phyloP scores from a whole-genome alignment of 1,139 yeast genomes.

The Hyphopichia fennica region DNA sequence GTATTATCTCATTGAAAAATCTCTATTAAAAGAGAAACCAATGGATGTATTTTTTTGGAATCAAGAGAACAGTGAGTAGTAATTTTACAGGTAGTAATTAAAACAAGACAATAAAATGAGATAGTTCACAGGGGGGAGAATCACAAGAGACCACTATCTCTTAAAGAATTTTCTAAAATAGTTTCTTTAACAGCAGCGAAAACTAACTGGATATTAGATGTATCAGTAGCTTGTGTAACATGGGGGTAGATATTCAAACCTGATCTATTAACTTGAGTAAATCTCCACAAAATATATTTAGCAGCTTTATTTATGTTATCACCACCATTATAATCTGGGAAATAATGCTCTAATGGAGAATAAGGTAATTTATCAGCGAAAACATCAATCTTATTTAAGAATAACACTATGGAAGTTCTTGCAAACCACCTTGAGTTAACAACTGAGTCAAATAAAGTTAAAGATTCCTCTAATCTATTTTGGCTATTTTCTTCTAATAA shows the following conservation, averaged over 20 bases:
- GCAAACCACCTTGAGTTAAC: slow-evolving; percentile 95
- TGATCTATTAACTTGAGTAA: slow-evolving; percentile 80
- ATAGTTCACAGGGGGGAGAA: background rate
- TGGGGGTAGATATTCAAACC: slow-evolving; percentile 85
- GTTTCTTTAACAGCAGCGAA: slow-evolving; percentile 93
- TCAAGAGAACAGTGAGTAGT: background rate
- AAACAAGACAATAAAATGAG: background rate
- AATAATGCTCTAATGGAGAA: slow-evolving; percentile 79
- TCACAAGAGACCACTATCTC: slow-evolving; percentile 78
- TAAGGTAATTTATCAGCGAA: slow-evolving; percentile 82
- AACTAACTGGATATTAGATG: slow-evolving; percentile 82
- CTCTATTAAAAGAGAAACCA: no score
- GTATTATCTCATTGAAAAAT: no score
- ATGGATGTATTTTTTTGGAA: no score
- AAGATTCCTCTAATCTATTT: slow-evolving; percentile 82
- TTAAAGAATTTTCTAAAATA: slow-evolving; percentile 76
- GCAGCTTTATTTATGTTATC: slow-evolving; percentile 90
- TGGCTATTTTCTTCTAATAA: slow-evolving; percentile 76
- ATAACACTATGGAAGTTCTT: slow-evolving; percentile 79
- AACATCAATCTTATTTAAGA: slow-evolving; percentile 85
- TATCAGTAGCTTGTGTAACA: slow-evolving; percentile 93
- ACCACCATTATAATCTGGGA: slow-evolving; percentile 92
- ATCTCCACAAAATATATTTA: slow-evolving; percentile 88
- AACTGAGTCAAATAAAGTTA: slow-evolving; percentile 83
- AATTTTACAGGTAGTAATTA: background rate